Base-by-base conservation (phyloP, 495 filamentous ascomycete species). In the Lasiosphaeris hirsuta region DNA sequence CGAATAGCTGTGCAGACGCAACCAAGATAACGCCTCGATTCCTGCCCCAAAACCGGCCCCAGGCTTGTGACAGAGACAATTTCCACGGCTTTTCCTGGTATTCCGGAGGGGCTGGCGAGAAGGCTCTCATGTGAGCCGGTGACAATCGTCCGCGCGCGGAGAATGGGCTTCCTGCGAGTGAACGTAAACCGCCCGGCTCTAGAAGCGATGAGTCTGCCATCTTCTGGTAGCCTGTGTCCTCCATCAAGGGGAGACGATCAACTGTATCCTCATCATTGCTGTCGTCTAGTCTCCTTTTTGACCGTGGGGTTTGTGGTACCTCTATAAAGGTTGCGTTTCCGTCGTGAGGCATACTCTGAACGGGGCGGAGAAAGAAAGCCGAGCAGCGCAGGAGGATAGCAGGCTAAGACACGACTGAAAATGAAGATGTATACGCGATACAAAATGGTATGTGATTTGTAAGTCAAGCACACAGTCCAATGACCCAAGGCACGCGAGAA, bases 1-100 rank as follows among this genome's bases (percentile, higher is more conserved):
- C 92, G 62, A 96, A 97, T 37, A 95, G 73, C 73, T 96, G 92
- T 9, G 92, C 80, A 18, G 86, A 33, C 14, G 90, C 69, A 36
- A 98, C 86, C 17, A 93, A 72, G 15, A 87, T 76, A 47, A 92
- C 78, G 1, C 88, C 88, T 59, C 88, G 88, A 63, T 95, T 91
- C 51, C 77, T 78, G 10, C 9, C 40, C 75, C 75, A 76, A 52
- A 71, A 71, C 10, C 45, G 7, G 3, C 3, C 5, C 58, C 45
- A 37, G 1, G 30, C 7, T 1, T 45, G 45, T 10, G 17, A 7
- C 7, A 59, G 10, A 15, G 39, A 42, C 3, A 52, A 36, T 18
- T 23, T 40, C 14, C 42, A 52, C n/a, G 51, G 46, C 14, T 40
- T n/a, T 33, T 17, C 33, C n/a, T 33, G 54, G 9, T 41, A 39